Conservation (phyloP, 345 rosid genomes). For the Luvunga scandens region DNA sequence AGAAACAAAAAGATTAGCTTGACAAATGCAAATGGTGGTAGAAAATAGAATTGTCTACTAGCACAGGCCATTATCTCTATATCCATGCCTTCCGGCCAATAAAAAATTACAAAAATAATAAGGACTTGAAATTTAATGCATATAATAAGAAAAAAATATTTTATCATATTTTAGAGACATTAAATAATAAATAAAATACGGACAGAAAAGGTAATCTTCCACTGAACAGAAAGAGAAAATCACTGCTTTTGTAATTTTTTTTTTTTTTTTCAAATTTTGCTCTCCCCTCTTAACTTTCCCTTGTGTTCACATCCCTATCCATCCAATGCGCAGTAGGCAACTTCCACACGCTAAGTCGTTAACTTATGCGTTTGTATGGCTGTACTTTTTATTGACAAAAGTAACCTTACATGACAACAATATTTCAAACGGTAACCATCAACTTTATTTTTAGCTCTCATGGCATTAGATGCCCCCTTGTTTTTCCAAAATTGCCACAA, state of each 20-base stretch:
- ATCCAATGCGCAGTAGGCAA: slow-evolving; percentile 27
- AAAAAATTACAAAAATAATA: background rate
- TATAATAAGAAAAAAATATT: background rate
- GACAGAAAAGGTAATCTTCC: slow-evolving; percentile 25
- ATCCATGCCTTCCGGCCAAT: slow-evolving; percentile 28
- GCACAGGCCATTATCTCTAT: slow-evolving; percentile 42
- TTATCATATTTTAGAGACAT: background rate
- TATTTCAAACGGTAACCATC: background rate
- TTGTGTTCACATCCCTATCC: slow-evolving; percentile 29
- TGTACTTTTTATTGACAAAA: slow-evolving; percentile 30
- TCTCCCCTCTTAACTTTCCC: background rate
- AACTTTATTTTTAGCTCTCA: background rate
- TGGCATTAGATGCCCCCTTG: slow-evolving; percentile 15
- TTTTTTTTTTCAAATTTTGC: slow-evolving; percentile 2
- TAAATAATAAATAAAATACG: background rate
- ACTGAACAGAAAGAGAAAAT: slow-evolving; percentile 11
- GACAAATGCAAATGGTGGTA: slow-evolving; percentile 38
- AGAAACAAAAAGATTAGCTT: slow-evolving; percentile 33
- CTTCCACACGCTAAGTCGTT: slow-evolving; percentile 40
- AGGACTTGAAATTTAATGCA: background rate
- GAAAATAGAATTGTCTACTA: slow-evolving; percentile 44
- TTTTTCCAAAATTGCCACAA: slow-evolving; percentile 18
- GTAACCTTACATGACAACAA: slow-evolving; percentile 25
- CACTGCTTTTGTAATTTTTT: too few species aligned
- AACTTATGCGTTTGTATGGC: slow-evolving; percentile 21